phyloP scores from a whole-genome alignment of 176 grass and related monocot species.

The Pharus latifolius region DNA sequence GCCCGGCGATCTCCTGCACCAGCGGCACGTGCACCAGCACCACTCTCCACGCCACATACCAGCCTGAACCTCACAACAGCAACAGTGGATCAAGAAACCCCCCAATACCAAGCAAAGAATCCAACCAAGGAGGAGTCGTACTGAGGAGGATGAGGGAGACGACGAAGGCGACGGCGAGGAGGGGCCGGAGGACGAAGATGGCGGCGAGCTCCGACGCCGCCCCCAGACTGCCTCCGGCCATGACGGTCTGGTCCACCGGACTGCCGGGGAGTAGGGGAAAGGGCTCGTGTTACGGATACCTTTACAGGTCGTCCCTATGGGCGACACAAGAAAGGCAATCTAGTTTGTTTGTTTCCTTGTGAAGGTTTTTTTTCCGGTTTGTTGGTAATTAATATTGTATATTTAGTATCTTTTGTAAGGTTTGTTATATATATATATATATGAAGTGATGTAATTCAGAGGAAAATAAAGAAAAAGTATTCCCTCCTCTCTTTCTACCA shows the following conservation, averaged over 20 bases:
- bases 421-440: no score
- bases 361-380: no score
- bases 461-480: no score
- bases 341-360: no score
- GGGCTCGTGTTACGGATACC: background rate
- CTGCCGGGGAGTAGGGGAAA: background rate
- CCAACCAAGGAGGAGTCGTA: background rate
- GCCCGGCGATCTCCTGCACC: conserved; percentile 88
- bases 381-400: no score
- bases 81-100: conserved; percentile 8
- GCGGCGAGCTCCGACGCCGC: conserved; percentile 30
- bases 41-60: conserved; percentile 92
- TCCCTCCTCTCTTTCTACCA: no score
- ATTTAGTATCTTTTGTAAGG: no score
- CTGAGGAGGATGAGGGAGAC: conserved; percentile 62
- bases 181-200: conserved; percentile 57
- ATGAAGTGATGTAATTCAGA: no score
- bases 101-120: background rate
- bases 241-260: background rate
- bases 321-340: no score
- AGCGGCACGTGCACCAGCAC: conserved; percentile 93
- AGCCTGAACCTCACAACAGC: conserved; percentile 33
- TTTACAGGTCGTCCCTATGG: no score
- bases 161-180: conserved; percentile 68
- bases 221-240: conserved; percentile 11